Percentiles rank a stretch among this genome's conserved stretches.
These are phyloP conservation scores for Dendrostoma leiphaemia DNA, from an alignment of 2,329 filamentous ascomycete genomes.

Conservation along the genomic window DNA sequence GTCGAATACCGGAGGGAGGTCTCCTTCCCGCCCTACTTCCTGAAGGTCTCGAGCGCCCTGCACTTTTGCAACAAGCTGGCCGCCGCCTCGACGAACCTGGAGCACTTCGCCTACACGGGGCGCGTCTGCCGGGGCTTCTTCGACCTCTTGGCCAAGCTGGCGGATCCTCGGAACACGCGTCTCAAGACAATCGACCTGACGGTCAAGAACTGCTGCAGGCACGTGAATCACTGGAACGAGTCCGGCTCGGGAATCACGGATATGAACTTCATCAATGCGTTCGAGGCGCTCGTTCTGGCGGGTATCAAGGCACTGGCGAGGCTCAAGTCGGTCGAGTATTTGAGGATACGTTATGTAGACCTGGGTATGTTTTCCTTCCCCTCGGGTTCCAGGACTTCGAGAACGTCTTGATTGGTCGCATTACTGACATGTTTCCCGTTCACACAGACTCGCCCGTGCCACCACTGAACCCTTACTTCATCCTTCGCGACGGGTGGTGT, in stretches of 20 bases:
- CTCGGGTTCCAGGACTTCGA: background rate
- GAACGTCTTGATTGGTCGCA: background rate
- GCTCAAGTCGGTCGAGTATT: slow-evolving; percentile 58
- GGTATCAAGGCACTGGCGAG: slow-evolving; percentile 59
- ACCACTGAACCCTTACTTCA: slow-evolving; percentile 70
- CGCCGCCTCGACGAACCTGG: slow-evolving; percentile 56
- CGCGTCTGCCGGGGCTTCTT: slow-evolving; percentile 71
- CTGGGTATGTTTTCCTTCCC: slow-evolving; percentile 45
- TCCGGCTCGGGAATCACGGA: slow-evolving; percentile 69
- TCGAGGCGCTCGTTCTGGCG: slow-evolving; percentile 65
- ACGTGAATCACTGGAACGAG: slow-evolving; percentile 54
- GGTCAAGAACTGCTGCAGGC: slow-evolving; percentile 72
- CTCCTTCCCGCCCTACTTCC: slow-evolving; percentile 57
- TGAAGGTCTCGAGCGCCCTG: slow-evolving; percentile 55
- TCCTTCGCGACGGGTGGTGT: slow-evolving; percentile 58
- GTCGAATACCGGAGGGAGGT: slow-evolving; percentile 64
- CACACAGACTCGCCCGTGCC: slow-evolving; percentile 64
- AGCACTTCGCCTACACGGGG: slow-evolving; percentile 70
- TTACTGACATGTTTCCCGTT: no score
- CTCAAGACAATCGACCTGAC: slow-evolving; percentile 69
- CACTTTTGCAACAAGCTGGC: slow-evolving; percentile 68
- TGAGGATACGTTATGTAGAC: slow-evolving; percentile 74
- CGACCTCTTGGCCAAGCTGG: slow-evolving; percentile 50
- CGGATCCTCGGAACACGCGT: slow-evolving; percentile 45
- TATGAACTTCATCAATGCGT: slow-evolving; percentile 68